Conservation (phyloP, 2,329 filamentous ascomycete species). For the Colletotrichum siamense region DNA sequence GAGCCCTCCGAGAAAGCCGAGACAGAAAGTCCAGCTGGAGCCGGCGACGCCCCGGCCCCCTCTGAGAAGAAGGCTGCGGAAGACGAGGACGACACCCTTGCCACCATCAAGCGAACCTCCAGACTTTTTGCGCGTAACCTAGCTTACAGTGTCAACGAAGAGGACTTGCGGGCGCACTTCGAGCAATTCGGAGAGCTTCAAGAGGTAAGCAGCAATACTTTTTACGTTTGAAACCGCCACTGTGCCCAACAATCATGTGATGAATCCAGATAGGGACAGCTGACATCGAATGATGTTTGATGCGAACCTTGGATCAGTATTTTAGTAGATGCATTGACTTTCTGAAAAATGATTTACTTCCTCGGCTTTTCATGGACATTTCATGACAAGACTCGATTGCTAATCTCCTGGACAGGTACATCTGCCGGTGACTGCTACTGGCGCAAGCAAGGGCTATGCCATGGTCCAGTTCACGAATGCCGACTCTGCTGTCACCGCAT, state of each 20-base stretch:
- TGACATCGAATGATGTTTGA: constrained; percentile 90
- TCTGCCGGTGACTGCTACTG: constrained; percentile 75
- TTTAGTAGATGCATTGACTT: constrained; percentile 99
- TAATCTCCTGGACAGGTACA: constrained; percentile 71
- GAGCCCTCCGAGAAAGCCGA: constrained; percentile 25
- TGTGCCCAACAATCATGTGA: constrained; percentile 56
- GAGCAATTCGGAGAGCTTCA: constrained; percentile 75
- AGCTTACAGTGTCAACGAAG: constrained; percentile 78
- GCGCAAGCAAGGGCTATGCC: constrained; percentile 86
- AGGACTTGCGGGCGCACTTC: constrained; percentile 78
- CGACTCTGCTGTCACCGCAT: constrained; percentile 78
- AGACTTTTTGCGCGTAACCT: constrained; percentile 91
- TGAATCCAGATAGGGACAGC: constrained; percentile 99
- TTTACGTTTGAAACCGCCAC: constrained; percentile 10
- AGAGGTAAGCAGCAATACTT: constrained; percentile 73
- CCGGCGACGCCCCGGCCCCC: constrained; percentile 16
- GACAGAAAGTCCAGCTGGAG: constrained; percentile 30
- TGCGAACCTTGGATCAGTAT: constrained; percentile 90
- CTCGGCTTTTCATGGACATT: constrained; percentile 11
- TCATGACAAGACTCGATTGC: constrained; percentile 3
- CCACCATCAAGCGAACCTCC: constrained; percentile 73
- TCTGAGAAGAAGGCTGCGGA: constrained; percentile 29
- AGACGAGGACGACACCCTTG: constrained; percentile 50
- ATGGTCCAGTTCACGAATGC: constrained; percentile 81
- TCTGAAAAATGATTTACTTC: constrained; percentile 64